A percentile compares a stretch with the other conserved stretches of the same genome.
Evolutionary conservation across 1,284 basidiomycete genomes (phyloP).

Genomic region (Nidula niveotomentosa): DNA sequence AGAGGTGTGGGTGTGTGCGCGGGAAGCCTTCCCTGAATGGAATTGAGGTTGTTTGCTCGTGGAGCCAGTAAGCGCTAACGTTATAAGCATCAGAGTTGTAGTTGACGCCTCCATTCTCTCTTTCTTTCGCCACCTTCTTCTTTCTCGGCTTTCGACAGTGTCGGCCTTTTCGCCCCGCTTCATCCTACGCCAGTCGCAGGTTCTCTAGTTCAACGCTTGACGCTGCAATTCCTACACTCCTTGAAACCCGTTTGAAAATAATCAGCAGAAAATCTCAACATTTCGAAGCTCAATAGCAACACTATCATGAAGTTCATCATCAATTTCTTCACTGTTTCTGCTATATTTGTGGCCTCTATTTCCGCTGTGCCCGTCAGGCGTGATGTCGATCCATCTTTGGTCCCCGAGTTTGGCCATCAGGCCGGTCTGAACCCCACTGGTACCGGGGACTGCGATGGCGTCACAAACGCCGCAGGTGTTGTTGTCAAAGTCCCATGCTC

Average conservation of each 20-base stretch:
- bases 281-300: not conserved
- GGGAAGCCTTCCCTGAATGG: no score
- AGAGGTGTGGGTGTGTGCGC: no score
- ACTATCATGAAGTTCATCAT: conserved; percentile 31
- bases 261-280: not conserved
- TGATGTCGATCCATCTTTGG: conserved; percentile 46
- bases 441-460: conserved; percentile 58
- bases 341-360: conserved; percentile 32
- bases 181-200: conserved; percentile 9
- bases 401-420: conserved; percentile 52
- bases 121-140: not conserved
- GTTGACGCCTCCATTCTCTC: not conserved
- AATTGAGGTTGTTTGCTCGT: not conserved
- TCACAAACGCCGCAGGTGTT: conserved; percentile 45
- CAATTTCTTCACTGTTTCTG: conserved; percentile 26
- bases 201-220: conserved; percentile 14
- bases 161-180: not conserved
- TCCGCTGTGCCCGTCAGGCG: conserved; percentile 42
- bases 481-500: conserved; percentile 58
- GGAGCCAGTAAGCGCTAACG: not conserved
- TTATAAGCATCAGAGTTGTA: not conserved
- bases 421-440: conserved; percentile 56
- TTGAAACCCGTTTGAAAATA: not conserved
- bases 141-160: not conserved
- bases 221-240: conserved; percentile 7